These are phyloP conservation scores for Teratosphaeria nubilosa DNA, from an alignment of 2,329 filamentous ascomycete species.

Conservation along the genomic window DNA sequence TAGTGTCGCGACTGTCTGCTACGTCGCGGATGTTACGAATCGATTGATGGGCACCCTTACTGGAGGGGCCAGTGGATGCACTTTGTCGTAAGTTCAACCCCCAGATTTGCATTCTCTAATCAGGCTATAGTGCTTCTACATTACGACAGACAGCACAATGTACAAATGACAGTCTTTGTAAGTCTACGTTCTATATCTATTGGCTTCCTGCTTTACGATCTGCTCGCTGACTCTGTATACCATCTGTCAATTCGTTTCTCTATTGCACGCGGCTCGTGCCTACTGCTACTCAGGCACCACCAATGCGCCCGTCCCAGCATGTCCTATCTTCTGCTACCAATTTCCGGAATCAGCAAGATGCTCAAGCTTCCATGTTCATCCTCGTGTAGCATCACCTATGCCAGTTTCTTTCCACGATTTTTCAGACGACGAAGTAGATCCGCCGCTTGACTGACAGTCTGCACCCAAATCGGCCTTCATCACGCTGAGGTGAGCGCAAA, in stretches of 20 bases:
- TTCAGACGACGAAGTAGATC: background rate
- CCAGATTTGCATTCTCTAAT: background rate
- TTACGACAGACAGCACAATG: background rate
- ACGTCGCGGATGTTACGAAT: slow-evolving; percentile 43
- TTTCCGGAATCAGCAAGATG: background rate
- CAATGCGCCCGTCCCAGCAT: background rate
- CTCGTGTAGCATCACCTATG: background rate
- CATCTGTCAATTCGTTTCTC: background rate
- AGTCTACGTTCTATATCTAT: background rate
- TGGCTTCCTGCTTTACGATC: background rate
- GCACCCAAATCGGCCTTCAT: background rate
- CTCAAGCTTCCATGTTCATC: background rate
- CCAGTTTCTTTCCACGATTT: background rate
- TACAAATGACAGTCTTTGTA: background rate
- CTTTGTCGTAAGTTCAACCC: background rate
- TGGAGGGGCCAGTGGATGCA: background rate
- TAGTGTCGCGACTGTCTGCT: slow-evolving; percentile 37
- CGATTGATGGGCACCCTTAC: background rate
- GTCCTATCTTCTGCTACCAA: background rate
- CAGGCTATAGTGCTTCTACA: background rate
- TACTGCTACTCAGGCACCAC: background rate
- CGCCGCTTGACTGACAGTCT: background rate
- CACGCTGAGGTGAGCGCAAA: background rate
- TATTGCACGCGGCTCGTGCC: background rate
- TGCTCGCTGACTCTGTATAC: background rate